Conservation (phyloP, 108 stramenopile species). For the Cyclotella cryptica region DNA sequence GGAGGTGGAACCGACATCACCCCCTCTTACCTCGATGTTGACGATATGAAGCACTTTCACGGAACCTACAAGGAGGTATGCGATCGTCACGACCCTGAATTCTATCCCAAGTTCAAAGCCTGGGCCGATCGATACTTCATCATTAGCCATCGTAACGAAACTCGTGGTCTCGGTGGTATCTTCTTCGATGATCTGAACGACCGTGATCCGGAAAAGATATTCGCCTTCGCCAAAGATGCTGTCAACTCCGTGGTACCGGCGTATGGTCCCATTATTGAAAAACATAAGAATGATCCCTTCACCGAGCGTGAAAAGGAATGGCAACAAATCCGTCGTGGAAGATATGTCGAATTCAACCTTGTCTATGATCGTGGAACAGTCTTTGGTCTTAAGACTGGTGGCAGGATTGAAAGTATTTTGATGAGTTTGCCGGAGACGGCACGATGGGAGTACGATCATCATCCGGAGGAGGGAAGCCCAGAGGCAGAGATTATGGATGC, state of each 20-base stretch:
- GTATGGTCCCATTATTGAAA: constrained; percentile 93
- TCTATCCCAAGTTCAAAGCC: constrained; percentile 97
- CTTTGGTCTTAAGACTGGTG: constrained; percentile 98
- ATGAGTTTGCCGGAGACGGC: constrained; percentile 99
- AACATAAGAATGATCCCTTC: constrained; percentile 90
- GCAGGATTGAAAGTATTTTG: constrained; percentile 97
- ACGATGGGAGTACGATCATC: constrained; percentile 96
- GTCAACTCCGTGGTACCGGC: constrained; percentile 88
- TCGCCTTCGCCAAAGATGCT: constrained; percentile 90
- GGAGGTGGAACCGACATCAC: constrained; percentile 99
- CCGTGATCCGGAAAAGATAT: constrained; percentile 86
- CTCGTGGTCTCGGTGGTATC: constrained; percentile 97
- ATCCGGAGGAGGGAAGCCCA: constrained; percentile 79
- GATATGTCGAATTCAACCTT: constrained; percentile 99
- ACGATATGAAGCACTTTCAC: constrained; percentile 99
- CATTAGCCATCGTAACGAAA: constrained; percentile 96
- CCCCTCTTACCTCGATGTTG: constrained; percentile 94
- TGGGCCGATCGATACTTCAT: constrained; percentile 98
- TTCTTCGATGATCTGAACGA: constrained; percentile 99
- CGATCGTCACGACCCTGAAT: constrained; percentile 96
- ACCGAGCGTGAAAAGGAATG: constrained; percentile 95
- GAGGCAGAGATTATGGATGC: constrained; percentile 96
- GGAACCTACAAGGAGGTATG: constrained; percentile 98
- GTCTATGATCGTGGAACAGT: constrained; percentile 99
- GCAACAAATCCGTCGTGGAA: constrained; percentile 95